Percentiles rank a stretch among this genome's conserved stretches.
These are phyloP conservation scores for Lichtheimia hyalospora DNA, from an alignment of 371 early-diverging fungal genomes.

Conservation along the genomic window DNA sequence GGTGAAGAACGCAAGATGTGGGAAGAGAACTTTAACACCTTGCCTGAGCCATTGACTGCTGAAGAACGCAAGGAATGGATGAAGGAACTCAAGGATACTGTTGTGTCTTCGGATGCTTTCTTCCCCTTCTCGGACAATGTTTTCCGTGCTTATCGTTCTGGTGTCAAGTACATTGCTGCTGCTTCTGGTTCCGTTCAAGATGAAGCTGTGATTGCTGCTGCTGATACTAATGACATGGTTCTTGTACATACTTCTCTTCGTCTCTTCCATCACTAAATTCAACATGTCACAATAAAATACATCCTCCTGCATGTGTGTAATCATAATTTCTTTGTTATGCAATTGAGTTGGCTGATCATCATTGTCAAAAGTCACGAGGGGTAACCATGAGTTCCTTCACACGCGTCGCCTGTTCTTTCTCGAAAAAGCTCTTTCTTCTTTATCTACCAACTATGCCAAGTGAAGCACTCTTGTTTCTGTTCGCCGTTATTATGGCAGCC, in stretches of 20 bases:
- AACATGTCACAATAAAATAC: too few relatives aligned
- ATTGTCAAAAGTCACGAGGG: too few relatives aligned
- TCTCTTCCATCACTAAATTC: constrained; percentile 91
- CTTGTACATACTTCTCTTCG: constrained; percentile 83
- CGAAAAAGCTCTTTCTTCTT: neutral
- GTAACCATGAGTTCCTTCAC: too few relatives aligned
- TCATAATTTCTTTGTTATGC: too few relatives aligned
- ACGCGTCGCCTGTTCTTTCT: too few relatives aligned
- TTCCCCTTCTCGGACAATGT: constrained; percentile 98
- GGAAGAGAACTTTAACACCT: constrained; percentile 76
- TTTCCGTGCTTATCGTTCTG: constrained; percentile 83
- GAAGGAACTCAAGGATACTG: constrained; percentile 69
- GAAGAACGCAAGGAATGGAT: constrained; percentile 83
- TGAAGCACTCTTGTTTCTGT: constrained; percentile 82
- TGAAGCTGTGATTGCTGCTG: constrained; percentile 77
- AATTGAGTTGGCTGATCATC: too few relatives aligned
- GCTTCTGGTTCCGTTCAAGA: constrained; percentile 93
- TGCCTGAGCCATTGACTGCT: constrained; percentile 80
- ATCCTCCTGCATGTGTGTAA: too few relatives aligned
- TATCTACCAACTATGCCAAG: constrained; percentile 56
- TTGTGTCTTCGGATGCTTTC: constrained; percentile 94
- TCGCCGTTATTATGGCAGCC: constrained; percentile 89
- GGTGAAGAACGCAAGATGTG: constrained; percentile 78
- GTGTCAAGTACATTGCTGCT: constrained; percentile 88
- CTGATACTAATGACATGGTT: constrained; percentile 82